Base-by-base conservation (phyloP, 2,329 filamentous ascomycete genomes). In the Fusarium proliferatum region DNA sequence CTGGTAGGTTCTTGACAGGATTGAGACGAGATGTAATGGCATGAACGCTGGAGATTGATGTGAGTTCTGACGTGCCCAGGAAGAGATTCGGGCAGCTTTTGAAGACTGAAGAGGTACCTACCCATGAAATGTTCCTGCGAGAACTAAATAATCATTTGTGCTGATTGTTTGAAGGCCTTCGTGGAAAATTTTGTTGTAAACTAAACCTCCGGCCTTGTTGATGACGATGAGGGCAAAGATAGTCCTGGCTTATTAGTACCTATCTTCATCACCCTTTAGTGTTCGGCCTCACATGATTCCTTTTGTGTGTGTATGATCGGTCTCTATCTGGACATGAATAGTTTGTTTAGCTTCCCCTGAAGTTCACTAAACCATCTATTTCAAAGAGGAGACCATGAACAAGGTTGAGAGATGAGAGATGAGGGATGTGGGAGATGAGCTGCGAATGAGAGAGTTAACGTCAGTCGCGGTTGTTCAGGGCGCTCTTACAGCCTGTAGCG, bases 71-170 rank as follows among this genome's bases (percentile, higher is more conserved):
- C 61, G 57, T 45, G 23, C 21, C 46, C 52, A 57, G 45, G 56
- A 69, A 64, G 76, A 46, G 46, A 21, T 48, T 21, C n/a, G 23
- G 10, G 38, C 16, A 23, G 26, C 43, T 28, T 42, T 43, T 26
- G 21, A 41, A 46, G 8, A 19, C n/a, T 42, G 49, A 49, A 48
- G 43, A 79, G 26, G 2, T 11, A 46, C 36, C 72, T 85, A 95
- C 94, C 94, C 96, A 81, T 99, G 96, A 83, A 99, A 99, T 61
- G 96, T 99, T 65, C 96, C 96, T 11, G 96, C 96, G 34, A 99
- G 90, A 76, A 98, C 96, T 38, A 99, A 92, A 81, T 97, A 97
- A 87, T 99, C 96, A 82, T 99, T 99, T 77, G 94, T 96, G 76
- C 90, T 94, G 77, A 99, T 91, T 81, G 96, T 94, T 82, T 94